Percentiles rank a stretch among this genome's conserved stretches.
Evolutionary conservation across 306 rosid species (phyloP).

Genomic region (Cicer bijugum): DNA sequence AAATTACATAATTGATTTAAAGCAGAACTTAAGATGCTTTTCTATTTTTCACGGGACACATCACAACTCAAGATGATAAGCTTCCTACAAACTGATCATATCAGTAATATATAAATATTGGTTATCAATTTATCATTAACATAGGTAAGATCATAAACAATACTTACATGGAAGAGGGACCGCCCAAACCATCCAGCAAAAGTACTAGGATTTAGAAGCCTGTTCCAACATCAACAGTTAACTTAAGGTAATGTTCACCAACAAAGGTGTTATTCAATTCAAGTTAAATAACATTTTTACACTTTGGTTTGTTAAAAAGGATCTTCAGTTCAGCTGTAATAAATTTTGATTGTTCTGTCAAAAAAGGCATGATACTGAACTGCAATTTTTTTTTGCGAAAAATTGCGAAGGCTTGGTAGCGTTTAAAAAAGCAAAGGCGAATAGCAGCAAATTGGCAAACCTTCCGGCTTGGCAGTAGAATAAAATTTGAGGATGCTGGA

Average conservation of each 20-base stretch:
- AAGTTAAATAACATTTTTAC: slow-evolving; percentile 35
- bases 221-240: slow-evolving; percentile 51
- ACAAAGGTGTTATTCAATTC: slow-evolving; percentile 15
- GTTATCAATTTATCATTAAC: slow-evolving; percentile 20
- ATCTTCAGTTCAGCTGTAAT: slow-evolving; percentile 34
- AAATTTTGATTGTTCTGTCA: slow-evolving; percentile 33
- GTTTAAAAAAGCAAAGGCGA: slow-evolving; percentile 29
- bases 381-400: neutral
- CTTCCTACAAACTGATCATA: slow-evolving; percentile 23
- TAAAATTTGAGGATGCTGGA: slow-evolving; percentile 99
- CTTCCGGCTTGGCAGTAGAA: slow-evolving; percentile 99
- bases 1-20: slow-evolving; percentile 25
- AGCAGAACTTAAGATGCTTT: slow-evolving; percentile 23
- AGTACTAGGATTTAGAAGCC: slow-evolving; percentile 96
- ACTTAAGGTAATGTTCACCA: slow-evolving; percentile 31
- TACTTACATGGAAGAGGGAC: slow-evolving; percentile 94
- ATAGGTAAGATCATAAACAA: slow-evolving; percentile 36
- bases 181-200: slow-evolving; percentile 99
- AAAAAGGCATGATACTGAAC: slow-evolving; percentile 21
- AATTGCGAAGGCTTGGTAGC: slow-evolving; percentile 14
- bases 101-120: slow-evolving; percentile 32
- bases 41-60: neutral
- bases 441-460: slow-evolving; percentile 51
- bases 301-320: slow-evolving; percentile 22
- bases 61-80: slow-evolving; percentile 29